Conservation (phyloP, 495 filamentous ascomycete genomes). For the Mytilinidion resinicola region DNA sequence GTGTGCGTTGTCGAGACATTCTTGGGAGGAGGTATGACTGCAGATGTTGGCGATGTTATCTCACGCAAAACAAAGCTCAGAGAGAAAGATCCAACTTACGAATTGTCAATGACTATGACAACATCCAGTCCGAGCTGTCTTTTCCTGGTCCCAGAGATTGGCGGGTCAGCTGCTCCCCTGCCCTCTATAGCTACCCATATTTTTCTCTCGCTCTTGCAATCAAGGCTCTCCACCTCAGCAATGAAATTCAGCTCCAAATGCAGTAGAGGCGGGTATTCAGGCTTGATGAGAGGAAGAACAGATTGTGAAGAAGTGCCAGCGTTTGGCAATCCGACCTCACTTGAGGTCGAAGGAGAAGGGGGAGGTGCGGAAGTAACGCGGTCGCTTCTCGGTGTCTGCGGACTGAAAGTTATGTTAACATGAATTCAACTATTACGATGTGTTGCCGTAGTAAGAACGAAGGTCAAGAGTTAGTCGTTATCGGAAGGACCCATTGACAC, state of each 20-base stretch:
- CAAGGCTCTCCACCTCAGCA: not conserved
- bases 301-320: too few species aligned
- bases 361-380: too few species aligned
- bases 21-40: not conserved
- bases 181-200: not conserved
- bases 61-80: not conserved
- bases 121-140: not conserved
- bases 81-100: not conserved
- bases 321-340: too few species aligned
- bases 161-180: not conserved
- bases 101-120: not conserved
- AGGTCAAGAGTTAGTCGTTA: too few species aligned
- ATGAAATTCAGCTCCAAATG: not conserved
- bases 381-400: too few species aligned
- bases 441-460: too few species aligned
- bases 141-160: too few species aligned
- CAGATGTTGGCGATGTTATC: not conserved
- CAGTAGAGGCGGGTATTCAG: not conserved
- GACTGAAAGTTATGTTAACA: too few species aligned
- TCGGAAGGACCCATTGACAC: too few species aligned
- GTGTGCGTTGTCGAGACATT: not conserved
- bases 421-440: too few species aligned
- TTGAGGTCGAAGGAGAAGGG: too few species aligned
- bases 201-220: not conserved
- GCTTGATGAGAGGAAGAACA: too few species aligned